Conservation (phyloP, 1,139 yeast species). For the Petasospora rhodanensis region DNA sequence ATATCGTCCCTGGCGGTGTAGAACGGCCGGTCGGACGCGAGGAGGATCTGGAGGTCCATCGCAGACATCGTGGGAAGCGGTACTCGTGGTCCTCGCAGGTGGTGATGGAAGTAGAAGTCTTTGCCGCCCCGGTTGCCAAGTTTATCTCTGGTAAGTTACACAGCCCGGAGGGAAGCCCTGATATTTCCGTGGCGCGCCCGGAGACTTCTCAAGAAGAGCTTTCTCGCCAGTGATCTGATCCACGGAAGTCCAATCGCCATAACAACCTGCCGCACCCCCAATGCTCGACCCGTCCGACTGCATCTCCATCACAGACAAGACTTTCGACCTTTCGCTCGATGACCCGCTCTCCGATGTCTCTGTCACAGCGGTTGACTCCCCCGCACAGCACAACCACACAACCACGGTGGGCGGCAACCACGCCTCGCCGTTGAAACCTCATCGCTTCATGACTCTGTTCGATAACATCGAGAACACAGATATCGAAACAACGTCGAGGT, state of each 20-base stretch:
- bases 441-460: neutral
- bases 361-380: constrained; percentile 10
- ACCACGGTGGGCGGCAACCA: constrained; percentile 1
- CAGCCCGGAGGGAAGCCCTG: too few relatives aligned
- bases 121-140: too few relatives aligned
- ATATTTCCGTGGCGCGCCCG: too few relatives aligned
- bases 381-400: neutral
- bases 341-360: constrained; percentile 10
- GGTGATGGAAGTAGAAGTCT: too few relatives aligned
- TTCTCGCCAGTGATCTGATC: too few relatives aligned
- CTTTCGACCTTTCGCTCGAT: constrained; percentile 21
- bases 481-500: neutral
- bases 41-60: constrained; percentile 2
- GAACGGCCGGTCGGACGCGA: neutral
- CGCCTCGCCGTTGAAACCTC: constrained; percentile 4
- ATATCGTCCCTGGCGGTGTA: constrained; percentile 2
- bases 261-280: too few relatives aligned
- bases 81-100: too few relatives aligned
- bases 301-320: constrained; percentile 18
- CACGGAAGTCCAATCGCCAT: too few relatives aligned
- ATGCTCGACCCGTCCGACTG: constrained; percentile 13
- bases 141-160: too few relatives aligned
- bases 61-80: too few relatives aligned
- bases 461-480: neutral
- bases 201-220: too few relatives aligned